Evolutionary conservation across 169 alveolate genomes (phyloP).

Genomic region (Cryptosporidium muris): DNA sequence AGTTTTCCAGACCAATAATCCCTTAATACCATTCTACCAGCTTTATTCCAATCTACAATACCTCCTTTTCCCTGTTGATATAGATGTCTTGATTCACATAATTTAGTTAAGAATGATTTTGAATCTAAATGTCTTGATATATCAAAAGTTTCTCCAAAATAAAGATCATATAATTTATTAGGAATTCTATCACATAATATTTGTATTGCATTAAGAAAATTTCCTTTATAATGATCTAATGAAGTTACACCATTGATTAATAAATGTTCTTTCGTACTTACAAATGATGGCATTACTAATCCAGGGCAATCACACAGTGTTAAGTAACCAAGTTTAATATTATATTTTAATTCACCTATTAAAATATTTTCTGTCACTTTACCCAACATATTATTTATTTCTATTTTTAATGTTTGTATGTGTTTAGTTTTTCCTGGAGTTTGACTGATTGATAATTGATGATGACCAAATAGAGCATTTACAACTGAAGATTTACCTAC

Average conservation of each 20-base stretch:
- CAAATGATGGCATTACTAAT: slow-evolving; percentile 96
- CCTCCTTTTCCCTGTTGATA: slow-evolving; percentile 92
- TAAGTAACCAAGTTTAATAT: slow-evolving; percentile 71
- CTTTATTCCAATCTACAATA: slow-evolving; percentile 92
- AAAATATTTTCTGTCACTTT: slow-evolving; percentile 11
- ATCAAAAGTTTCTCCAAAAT: slow-evolving; percentile 70
- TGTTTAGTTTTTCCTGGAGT: slow-evolving; percentile 99
- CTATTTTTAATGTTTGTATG: slow-evolving; percentile 89
- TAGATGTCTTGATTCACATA: slow-evolving; percentile 82
- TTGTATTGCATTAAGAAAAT: slow-evolving; percentile 90
- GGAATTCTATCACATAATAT: slow-evolving; percentile 93
- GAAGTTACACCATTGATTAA: slow-evolving; percentile 95
- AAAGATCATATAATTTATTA: slow-evolving; percentile 81
- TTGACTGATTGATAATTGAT: slow-evolving; percentile 94
- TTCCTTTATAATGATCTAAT: slow-evolving; percentile 93
- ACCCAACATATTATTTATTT: slow-evolving; percentile 70
- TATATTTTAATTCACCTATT: not conserved
- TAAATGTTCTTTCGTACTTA: slow-evolving; percentile 94
- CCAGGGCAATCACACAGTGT: slow-evolving; percentile 98
- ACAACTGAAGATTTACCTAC: slow-evolving; percentile 99
- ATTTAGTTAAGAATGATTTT: slow-evolving; percentile 77
- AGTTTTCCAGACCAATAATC: slow-evolving; percentile 94
- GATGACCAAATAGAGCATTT: slow-evolving; percentile 92
- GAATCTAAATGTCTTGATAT: slow-evolving; percentile 71
- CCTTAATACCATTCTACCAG: slow-evolving; percentile 91